Evolutionary conservation across 176 grass and related monocot species (phyloP).

Genomic region (Stipa capillata): DNA sequence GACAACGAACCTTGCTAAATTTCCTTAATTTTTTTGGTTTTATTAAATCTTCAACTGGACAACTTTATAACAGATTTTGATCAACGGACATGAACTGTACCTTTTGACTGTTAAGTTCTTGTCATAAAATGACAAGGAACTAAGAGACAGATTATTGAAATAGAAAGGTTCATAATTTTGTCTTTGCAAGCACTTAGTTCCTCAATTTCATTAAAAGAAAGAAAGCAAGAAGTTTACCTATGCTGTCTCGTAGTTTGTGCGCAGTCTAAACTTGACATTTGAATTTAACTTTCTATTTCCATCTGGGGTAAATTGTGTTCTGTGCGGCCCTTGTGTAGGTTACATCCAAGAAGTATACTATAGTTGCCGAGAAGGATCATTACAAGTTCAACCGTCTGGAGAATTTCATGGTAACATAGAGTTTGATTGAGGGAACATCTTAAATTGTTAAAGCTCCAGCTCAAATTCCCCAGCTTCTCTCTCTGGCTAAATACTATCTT

Average conservation of each 20-base stretch:
- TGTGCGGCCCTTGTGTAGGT: conserved; percentile 58
- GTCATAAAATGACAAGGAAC: neutral
- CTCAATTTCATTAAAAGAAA: neutral
- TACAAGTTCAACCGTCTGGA: conserved; percentile 81
- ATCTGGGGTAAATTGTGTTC: neutral
- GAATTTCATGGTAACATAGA: conserved; percentile 77
- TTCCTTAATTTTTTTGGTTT: neutral
- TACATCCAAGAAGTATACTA: conserved; percentile 84
- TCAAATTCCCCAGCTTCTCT: neutral
- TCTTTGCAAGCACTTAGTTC: neutral
- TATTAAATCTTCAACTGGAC: neutral
- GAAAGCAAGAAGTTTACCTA: neutral
- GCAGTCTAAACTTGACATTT: neutral
- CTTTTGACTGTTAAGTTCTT: neutral
- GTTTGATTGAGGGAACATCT: conserved; percentile 2
- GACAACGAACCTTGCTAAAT: neutral
- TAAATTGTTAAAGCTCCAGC: neutral
- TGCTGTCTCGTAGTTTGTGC: neutral
- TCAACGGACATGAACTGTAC: neutral
- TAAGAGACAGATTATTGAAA: neutral
- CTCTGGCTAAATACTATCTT: conserved; percentile 14
- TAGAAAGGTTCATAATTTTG: neutral
- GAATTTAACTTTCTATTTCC: neutral
- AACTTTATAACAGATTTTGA: neutral
- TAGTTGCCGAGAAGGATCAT: conserved; percentile 78